Percentiles rank a stretch among this genome's conserved stretches.
Conservation (phyloP, 2,329 filamentous ascomycete genomes). For the Penicillium glabrum region DNA sequence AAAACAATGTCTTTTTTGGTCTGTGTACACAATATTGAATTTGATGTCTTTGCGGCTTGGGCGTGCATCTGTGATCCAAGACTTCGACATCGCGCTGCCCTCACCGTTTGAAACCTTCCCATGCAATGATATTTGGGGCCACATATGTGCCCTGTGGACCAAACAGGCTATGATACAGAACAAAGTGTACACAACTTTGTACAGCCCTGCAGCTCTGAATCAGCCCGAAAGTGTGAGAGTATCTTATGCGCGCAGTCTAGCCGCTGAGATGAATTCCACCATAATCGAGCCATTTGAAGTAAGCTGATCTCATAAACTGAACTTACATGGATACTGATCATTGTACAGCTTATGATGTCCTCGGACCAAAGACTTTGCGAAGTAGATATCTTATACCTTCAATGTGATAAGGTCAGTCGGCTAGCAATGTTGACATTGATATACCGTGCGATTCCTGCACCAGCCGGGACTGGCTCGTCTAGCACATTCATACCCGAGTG, state of each 20-base stretch:
- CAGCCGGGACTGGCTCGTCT: constrained; percentile 18
- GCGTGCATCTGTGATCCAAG: constrained; percentile 57
- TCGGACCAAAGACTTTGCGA: constrained; percentile 17
- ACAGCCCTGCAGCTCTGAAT: constrained; percentile 38
- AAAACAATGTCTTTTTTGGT: constrained; percentile 55
- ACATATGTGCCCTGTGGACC: constrained; percentile 56
- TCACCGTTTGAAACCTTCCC: constrained; percentile 20
- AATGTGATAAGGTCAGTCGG: constrained; percentile 37
- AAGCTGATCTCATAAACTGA: not conserved
- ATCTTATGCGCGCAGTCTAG: constrained; percentile 29
- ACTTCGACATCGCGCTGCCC: constrained; percentile 58
- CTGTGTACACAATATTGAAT: constrained; percentile 60
- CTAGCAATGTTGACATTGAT: constrained; percentile 39
- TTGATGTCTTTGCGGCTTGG: constrained; percentile 60
- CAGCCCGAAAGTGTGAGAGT: constrained; percentile 27
- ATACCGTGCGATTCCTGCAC: constrained; percentile 41
- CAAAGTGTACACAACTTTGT: constrained; percentile 59
- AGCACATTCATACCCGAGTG: constrained; percentile 38
- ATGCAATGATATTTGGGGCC: constrained; percentile 39
- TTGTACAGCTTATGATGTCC: constrained; percentile 8
- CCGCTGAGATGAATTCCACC: constrained; percentile 26
- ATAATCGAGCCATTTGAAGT: constrained; percentile 34
- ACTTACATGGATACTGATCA: not conserved
- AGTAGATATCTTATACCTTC: constrained; percentile 30
- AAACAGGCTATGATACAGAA: constrained; percentile 58